phyloP scores from a whole-genome alignment of 1,284 basidiomycete species.

The Austroboletus niveus region DNA sequence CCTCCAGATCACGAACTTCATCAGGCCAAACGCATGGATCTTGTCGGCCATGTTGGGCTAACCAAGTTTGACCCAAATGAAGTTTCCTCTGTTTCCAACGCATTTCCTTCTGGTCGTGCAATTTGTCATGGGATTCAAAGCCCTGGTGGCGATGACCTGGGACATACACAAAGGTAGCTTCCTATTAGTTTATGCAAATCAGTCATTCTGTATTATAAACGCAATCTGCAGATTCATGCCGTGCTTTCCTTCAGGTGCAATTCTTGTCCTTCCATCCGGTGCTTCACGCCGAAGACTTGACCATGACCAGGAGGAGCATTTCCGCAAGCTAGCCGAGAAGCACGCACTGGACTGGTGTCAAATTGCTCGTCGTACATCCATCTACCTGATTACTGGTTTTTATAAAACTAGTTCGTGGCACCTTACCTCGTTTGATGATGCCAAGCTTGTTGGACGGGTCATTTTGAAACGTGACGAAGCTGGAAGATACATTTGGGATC shows the following conservation, averaged over 20 bases:
- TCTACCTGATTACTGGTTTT: slow-evolving; percentile 8
- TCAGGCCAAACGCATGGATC: not conserved
- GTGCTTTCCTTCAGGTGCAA: not conserved
- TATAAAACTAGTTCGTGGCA: not conserved
- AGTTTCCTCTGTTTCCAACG: not conserved
- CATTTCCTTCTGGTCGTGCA: not conserved
- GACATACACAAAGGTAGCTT: not conserved
- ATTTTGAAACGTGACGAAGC: not conserved
- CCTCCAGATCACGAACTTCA: not conserved
- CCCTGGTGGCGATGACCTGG: not conserved
- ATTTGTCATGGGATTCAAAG: not conserved
- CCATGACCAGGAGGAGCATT: not conserved
- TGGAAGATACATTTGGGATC: not conserved
- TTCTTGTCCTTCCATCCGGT: slow-evolving; percentile 4
- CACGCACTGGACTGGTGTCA: slow-evolving; percentile 2
- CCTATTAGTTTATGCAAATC: not conserved
- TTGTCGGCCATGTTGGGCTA: not conserved
- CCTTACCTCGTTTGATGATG: not conserved
- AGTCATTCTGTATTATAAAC: not conserved
- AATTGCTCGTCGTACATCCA: not conserved
- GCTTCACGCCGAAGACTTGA: not conserved
- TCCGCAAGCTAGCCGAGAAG: not conserved
- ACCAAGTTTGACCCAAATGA: not conserved
- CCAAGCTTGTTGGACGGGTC: not conserved
- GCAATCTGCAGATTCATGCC: not conserved